These are phyloP conservation scores for Cylindrotheca closterium DNA, from an alignment of 108 stramenopile species.

Conservation along the genomic window DNA sequence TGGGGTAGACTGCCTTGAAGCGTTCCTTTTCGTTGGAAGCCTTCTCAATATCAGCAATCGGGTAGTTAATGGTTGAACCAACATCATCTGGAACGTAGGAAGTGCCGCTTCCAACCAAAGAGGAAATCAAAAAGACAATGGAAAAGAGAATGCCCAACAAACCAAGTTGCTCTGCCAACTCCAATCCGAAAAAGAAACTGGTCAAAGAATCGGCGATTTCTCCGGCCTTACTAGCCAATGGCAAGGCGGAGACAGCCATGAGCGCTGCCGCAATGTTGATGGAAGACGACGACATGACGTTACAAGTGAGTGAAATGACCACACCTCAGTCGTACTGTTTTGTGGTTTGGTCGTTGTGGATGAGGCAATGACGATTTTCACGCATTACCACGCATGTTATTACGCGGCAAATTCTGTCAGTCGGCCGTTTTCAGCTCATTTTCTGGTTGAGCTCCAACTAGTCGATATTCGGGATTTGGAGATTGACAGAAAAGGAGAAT, in stretches of 20 bases:
- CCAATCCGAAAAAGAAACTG: not conserved
- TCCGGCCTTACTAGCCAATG: not conserved
- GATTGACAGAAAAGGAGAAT: no score
- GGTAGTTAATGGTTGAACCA: slow-evolving; percentile 12
- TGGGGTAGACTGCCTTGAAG: slow-evolving; percentile 54
- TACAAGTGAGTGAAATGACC: not conserved
- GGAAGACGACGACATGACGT: not conserved
- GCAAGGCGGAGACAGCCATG: not conserved
- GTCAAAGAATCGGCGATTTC: not conserved
- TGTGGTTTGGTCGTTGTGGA: no score
- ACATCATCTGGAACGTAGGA: not conserved
- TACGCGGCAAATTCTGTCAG: no score
- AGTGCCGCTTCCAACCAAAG: not conserved
- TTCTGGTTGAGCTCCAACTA: no score
- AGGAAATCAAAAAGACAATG: not conserved
- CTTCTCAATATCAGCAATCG: slow-evolving; percentile 18
- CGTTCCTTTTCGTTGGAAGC: slow-evolving; percentile 38
- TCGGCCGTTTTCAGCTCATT: no score
- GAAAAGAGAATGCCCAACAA: not conserved
- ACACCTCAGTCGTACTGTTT: no score
- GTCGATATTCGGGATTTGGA: no score
- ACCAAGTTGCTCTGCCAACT: slow-evolving; percentile 1
- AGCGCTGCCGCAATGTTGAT: not conserved
- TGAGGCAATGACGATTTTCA: no score
- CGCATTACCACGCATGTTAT: no score